Conservation (phyloP, 495 filamentous ascomycete species). For the Penicillium nucicola region DNA sequence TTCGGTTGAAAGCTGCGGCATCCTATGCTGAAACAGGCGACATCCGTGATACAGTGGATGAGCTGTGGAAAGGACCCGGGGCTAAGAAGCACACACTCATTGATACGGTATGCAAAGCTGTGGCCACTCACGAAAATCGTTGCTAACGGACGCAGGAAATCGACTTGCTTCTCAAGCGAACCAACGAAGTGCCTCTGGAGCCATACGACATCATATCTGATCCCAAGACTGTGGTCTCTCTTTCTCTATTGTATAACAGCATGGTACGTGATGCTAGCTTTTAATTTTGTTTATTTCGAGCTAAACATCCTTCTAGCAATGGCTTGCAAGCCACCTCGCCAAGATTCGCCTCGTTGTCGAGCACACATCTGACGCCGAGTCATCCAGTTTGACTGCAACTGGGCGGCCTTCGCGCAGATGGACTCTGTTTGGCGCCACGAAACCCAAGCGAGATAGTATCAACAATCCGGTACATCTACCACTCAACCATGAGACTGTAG, state of each 20-base stretch:
- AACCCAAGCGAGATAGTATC: constrained; percentile 51
- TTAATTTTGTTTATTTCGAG: neutral
- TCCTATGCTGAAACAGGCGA: constrained; percentile 66
- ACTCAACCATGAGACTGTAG: constrained; percentile 79
- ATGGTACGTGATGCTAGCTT: constrained; percentile 52
- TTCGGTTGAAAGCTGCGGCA: constrained; percentile 68
- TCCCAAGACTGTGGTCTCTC: constrained; percentile 73
- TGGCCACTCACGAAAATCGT: neutral
- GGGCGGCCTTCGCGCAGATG: constrained; percentile 61
- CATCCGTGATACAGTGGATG: constrained; percentile 60
- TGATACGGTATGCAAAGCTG: constrained; percentile 31
- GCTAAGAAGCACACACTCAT: constrained; percentile 35
- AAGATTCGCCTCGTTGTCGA: constrained; percentile 71
- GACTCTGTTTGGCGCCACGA: constrained; percentile 66
- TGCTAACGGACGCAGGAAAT: constrained; percentile 52
- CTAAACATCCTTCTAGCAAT: constrained; percentile 57
- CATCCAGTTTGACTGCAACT: constrained; percentile 33
- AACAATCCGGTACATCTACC: constrained; percentile 75
- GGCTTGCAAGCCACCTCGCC: constrained; percentile 78
- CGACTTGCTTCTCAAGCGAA: constrained; percentile 59
- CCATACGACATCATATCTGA: constrained; percentile 84
- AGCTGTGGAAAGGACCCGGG: constrained; percentile 52
- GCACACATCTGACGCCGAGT: constrained; percentile 39
- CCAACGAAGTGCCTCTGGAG: constrained; percentile 61
- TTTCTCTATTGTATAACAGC: constrained; percentile 90